phyloP scores from a whole-genome alignment of 208 protist species.

The Trypanosoma theileri region DNA sequence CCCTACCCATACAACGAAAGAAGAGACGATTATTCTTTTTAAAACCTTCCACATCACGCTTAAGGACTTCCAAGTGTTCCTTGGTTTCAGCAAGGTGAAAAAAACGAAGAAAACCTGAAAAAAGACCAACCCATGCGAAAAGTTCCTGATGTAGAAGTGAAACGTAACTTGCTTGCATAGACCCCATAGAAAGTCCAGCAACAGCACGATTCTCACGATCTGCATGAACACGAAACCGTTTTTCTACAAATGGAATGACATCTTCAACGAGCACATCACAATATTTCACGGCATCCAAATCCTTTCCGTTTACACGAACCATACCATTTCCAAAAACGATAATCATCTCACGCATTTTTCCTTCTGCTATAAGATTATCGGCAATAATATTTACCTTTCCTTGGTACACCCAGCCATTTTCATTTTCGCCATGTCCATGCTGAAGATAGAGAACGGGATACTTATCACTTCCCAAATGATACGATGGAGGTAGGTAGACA shows the following conservation, averaged over 20 bases:
- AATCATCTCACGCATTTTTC: constrained; percentile 26
- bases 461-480: constrained; percentile 21
- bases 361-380: constrained; percentile 38
- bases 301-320: constrained; percentile 11
- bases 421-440: constrained; percentile 36
- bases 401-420: constrained; percentile 35
- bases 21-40: constrained; percentile 27
- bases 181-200: constrained; percentile 39
- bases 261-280: constrained; percentile 29
- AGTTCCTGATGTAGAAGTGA: constrained; percentile 25
- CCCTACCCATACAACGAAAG: constrained; percentile 28
- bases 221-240: constrained; percentile 25
- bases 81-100: constrained; percentile 9
- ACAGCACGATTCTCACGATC: constrained; percentile 32
- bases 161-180: constrained; percentile 28
- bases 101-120: constrained; percentile 31
- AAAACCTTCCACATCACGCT: constrained; percentile 20
- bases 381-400: constrained; percentile 40
- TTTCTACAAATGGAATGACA: constrained; percentile 37
- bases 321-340: constrained; percentile 34
- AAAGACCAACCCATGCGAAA: constrained; percentile 34
- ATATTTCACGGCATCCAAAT: constrained; percentile 17
- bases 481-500: constrained; percentile 28
- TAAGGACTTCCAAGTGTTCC: constrained; percentile 29
- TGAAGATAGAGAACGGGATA: constrained; percentile 37